Conservation (phyloP, 345 rosid species). For the Lenwebbia sp. region DNA sequence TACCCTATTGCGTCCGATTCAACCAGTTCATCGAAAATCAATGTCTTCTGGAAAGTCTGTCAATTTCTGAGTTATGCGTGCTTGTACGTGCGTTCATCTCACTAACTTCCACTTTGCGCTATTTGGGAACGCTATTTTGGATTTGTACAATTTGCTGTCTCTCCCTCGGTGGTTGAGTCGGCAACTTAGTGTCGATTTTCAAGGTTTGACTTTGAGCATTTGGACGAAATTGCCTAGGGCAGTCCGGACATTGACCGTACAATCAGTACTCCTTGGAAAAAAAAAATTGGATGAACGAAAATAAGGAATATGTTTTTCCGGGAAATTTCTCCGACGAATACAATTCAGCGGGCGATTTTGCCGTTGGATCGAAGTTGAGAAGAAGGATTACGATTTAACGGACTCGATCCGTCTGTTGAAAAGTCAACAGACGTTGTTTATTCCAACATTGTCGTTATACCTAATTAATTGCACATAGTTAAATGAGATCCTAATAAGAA, state of each 20-base stretch:
- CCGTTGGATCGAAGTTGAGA: neutral
- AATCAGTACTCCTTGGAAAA: neutral
- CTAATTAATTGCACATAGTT: neutral
- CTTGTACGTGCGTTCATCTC: neutral
- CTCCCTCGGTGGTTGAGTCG: neutral
- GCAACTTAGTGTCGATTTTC: neutral
- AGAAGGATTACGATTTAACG: neutral
- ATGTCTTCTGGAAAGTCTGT: neutral
- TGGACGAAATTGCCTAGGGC: neutral
- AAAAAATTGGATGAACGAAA: neutral
- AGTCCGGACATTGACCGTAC: neutral
- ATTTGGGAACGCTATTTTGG: neutral
- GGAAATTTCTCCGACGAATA: neutral
- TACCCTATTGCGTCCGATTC: neutral
- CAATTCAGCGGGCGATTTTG: no score
- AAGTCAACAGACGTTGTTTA: neutral
- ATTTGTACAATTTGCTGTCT: neutral
- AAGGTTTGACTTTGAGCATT: neutral
- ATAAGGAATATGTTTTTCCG: neutral
- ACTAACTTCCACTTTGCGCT: neutral
- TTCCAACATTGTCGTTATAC: rapidly evolving
- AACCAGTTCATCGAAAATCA: neutral
- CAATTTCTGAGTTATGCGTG: neutral
- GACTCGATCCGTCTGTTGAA: neutral
- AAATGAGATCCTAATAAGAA: neutral